phyloP scores from a whole-genome alignment of 164 flowering plant species.

The Chloranthus sessilifolius region DNA sequence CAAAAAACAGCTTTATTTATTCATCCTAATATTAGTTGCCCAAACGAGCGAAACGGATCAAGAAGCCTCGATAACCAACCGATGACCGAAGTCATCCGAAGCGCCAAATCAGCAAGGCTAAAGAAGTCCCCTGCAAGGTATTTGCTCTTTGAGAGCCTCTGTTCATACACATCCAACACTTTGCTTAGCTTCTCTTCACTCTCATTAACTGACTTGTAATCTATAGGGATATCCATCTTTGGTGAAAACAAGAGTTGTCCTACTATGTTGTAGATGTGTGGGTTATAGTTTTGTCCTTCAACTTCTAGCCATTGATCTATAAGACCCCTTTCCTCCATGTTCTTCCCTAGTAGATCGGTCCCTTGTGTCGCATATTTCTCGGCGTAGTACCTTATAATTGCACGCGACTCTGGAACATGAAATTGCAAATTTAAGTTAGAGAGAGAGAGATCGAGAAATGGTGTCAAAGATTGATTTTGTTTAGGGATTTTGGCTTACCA shows the following conservation, averaged over 20 bases:
- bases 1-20: too few species aligned
- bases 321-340: constrained; percentile 29
- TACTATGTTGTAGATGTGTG: constrained; percentile 24
- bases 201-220: constrained; percentile 24
- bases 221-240: constrained; percentile 17
- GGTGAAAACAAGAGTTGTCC: constrained; percentile 25
- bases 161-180: constrained; percentile 47
- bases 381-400: constrained; percentile 36
- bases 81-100: too few species aligned
- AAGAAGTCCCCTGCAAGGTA: constrained; percentile 62
- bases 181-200: constrained; percentile 39
- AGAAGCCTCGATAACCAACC: too few species aligned
- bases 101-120: constrained; percentile 56
- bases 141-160: constrained; percentile 39
- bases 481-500: constrained; percentile 10
- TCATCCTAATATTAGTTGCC: too few species aligned
- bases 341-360: constrained; percentile 36
- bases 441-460: background rate
- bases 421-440: background rate
- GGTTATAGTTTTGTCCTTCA: constrained; percentile 35
- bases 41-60: too few species aligned
- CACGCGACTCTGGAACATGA: constrained; percentile 35
- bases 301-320: constrained; percentile 50
- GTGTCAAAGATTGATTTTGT: background rate
- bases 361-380: constrained; percentile 44